Evolutionary conservation across 768 basidiomycete species (phyloP).

Genomic region (Russula lepida): DNA sequence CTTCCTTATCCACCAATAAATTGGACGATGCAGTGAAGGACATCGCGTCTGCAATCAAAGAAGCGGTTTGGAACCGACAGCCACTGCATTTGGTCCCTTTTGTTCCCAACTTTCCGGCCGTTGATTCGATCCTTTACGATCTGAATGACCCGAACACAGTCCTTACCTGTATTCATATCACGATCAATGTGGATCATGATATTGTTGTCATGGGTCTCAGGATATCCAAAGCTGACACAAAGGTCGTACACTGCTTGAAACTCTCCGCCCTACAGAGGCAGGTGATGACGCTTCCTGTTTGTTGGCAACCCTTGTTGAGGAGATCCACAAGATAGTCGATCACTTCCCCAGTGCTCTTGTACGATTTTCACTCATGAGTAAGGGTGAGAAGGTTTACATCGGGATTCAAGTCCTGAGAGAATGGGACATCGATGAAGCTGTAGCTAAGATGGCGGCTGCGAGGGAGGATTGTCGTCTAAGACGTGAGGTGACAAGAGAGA

Average conservation of each 20-base stretch:
- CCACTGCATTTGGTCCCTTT: too few relatives aligned
- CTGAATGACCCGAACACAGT: too few relatives aligned
- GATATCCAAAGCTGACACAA: background rate
- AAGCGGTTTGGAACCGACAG: too few relatives aligned
- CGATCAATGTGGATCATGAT: too few relatives aligned
- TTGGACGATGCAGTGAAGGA: background rate
- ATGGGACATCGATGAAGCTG: background rate
- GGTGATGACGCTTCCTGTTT: too few relatives aligned
- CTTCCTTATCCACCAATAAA: background rate
- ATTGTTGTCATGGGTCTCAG: background rate
- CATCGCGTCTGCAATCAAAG: background rate
- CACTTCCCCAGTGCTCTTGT: too few relatives aligned
- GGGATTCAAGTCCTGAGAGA: conserved; percentile 18
- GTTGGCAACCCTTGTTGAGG: conserved; percentile 29
- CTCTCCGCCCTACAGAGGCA: background rate
- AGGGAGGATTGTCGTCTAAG: too few relatives aligned
- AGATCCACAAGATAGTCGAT: conserved; percentile 34
- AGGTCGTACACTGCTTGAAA: background rate
- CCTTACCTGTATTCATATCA: too few relatives aligned
- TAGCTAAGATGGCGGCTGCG: too few relatives aligned
- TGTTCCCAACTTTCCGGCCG: too few relatives aligned
- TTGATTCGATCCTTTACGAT: too few relatives aligned
- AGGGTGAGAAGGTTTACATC: conserved; percentile 12
- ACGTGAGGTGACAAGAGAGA: too few relatives aligned
- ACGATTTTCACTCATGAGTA: background rate